A percentile compares a stretch with the other conserved stretches of the same genome.
These are phyloP conservation scores for Populus pruinosa DNA, from an alignment of 345 rosid genomes.

Conservation along the genomic window DNA sequence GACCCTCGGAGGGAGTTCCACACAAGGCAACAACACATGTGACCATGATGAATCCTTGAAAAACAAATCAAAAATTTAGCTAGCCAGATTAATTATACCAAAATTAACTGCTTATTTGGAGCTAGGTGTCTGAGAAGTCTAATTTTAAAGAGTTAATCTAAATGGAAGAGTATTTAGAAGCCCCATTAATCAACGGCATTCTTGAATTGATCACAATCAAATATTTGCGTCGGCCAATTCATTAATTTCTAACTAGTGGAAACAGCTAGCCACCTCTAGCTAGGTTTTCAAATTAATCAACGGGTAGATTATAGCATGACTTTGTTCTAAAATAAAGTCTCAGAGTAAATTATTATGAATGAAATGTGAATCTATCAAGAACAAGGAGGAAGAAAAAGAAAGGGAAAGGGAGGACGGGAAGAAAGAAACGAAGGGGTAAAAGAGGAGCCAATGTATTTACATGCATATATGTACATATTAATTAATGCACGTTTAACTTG, in stretches of 20 bases:
- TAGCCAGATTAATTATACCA: background rate
- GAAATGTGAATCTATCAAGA: background rate
- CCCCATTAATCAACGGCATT: background rate
- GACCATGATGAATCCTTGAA: too few relatives aligned
- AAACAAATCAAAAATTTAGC: too few relatives aligned
- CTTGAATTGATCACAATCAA: background rate
- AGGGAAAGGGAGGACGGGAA: background rate
- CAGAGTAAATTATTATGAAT: background rate
- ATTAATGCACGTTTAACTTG: too few relatives aligned
- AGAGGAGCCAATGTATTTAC: too few relatives aligned
- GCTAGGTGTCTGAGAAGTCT: background rate
- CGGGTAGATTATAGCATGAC: background rate
- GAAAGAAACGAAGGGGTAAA: background rate
- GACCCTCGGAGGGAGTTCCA: too few relatives aligned
- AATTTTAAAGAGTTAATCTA: too few relatives aligned
- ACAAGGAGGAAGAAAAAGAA: background rate
- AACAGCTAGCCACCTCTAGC: background rate
- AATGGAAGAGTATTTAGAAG: too few relatives aligned
- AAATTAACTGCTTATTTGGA: background rate
- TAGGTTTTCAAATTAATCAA: background rate
- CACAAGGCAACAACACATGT: too few relatives aligned
- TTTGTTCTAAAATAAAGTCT: background rate
- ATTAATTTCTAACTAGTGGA: background rate
- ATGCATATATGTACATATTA: too few relatives aligned
- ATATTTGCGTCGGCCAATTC: background rate